Percentiles rank a stretch among this genome's conserved stretches.
Conservation (phyloP, 1,284 basidiomycete species). For the Anthracocystis walkeri region DNA sequence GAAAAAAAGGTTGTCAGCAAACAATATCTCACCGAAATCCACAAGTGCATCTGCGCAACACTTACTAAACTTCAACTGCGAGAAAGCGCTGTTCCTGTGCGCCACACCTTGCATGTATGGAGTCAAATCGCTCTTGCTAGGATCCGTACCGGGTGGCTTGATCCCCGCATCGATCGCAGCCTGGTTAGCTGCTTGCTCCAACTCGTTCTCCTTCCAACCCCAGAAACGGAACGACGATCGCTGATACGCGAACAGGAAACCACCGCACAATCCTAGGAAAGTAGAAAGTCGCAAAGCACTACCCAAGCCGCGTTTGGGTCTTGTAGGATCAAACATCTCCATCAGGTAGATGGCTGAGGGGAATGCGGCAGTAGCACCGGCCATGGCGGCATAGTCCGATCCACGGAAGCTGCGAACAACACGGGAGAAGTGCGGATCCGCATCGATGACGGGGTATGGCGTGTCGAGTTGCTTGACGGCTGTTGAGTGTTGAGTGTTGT, state of each 20-base stretch:
- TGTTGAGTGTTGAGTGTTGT: conserved; percentile 6
- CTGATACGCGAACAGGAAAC: conserved; percentile 94
- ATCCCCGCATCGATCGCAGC: conserved; percentile 45
- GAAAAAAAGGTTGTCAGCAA: not conserved
- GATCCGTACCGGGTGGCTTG: conserved; percentile 55
- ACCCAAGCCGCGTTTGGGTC: conserved; percentile 53
- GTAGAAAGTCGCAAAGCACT: conserved; percentile 60
- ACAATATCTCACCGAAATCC: too few relatives aligned
- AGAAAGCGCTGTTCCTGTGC: conserved; percentile 89
- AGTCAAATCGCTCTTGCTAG: conserved; percentile 78
- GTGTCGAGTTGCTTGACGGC: conserved; percentile 63
- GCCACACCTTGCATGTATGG: conserved; percentile 90
- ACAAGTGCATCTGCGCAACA: conserved; percentile 1
- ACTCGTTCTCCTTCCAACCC: conserved; percentile 91
- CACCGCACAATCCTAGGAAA: conserved; percentile 78
- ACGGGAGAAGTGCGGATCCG: conserved; percentile 88
- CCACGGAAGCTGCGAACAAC: conserved; percentile 90
- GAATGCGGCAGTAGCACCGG: conserved; percentile 81
- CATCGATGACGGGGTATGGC: conserved; percentile 73
- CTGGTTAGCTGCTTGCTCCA: conserved; percentile 55
- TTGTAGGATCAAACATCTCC: conserved; percentile 65
- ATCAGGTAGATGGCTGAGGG: conserved; percentile 77
- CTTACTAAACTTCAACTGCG: conserved; percentile 74
- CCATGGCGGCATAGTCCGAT: conserved; percentile 89
- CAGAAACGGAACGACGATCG: conserved; percentile 87